Base-by-base conservation (phyloP, 2,329 filamentous ascomycete genomes). In the Davidsoniella neocaledoniae region DNA sequence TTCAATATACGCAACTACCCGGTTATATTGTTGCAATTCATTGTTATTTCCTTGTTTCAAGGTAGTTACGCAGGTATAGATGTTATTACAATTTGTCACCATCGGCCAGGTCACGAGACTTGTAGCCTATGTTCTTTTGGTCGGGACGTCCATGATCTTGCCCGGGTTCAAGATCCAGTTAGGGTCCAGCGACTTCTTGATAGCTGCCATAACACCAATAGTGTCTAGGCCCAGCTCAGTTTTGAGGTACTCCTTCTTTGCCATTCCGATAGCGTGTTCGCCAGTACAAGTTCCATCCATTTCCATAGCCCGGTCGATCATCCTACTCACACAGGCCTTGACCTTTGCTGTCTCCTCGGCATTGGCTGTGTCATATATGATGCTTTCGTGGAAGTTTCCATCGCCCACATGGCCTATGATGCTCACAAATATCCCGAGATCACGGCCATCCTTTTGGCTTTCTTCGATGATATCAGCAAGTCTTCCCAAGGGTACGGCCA, bases 241-340 rank as follows among this genome's bases (percentile, higher is more conserved):
- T 26, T 86, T 64, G 43, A 94, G 68, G 7, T 78, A 83, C 51
- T 79, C 76, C 66, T 93, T 94, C 67, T 94, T 94, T 14, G 85
- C 86, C 63, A 90, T 77, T 19, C 86, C 87, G 54, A 94, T 74
- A 1, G 83, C 83, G 62, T 94, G 86, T 63, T 94, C 87, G 25
- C 86, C 87, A 0, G 87, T 93, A 62, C 85, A 91, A 5, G 87
- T 94, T 1, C 88, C 86, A 53, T 94, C 88, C 87, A 95, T 94
- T 56, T 90, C 85, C 21, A 95, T 64, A 2, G 87, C 88, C n/a
- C 86, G 76, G 56, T 83, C 75, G 17, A 94, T 86, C 87, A 95
- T 94, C 57, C 86, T 81, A 60, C 88, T 79, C 43, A 95, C 86
- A 55, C 85, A 86, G 49, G 71, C 73, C 61, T 91, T 84, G 1